These are phyloP conservation scores for Cytospora schulzeri DNA, from an alignment of 2,329 filamentous ascomycete genomes.

Conservation along the genomic window DNA sequence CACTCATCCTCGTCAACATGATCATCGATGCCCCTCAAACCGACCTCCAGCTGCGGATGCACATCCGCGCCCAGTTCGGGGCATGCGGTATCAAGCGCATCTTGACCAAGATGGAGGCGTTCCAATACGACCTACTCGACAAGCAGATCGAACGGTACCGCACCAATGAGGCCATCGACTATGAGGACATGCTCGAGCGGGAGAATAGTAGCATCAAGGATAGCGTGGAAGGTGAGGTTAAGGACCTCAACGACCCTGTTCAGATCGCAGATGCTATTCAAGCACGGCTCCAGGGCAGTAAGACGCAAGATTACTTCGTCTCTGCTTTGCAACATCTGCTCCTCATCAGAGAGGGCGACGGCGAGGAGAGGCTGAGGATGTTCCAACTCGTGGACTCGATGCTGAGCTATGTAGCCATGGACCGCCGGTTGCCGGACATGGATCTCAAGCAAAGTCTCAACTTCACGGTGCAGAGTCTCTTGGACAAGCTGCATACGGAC, in stretches of 20 bases:
- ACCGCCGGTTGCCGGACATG: constrained; percentile 91
- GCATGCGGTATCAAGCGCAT: constrained; percentile 94
- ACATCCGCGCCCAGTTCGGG: constrained; percentile 94
- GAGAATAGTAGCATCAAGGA: constrained; percentile 92
- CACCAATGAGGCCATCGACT: constrained; percentile 94
- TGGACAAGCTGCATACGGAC: constrained; percentile 96
- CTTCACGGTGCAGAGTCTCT: constrained; percentile 91
- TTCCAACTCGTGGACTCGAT: constrained; percentile 99
- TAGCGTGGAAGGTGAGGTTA: constrained; percentile 79
- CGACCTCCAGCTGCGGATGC: constrained; percentile 87
- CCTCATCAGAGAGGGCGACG: constrained; percentile 86
- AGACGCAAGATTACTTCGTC: constrained; percentile 92
- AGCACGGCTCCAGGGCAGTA: constrained; percentile 77
- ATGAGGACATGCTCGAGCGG: constrained; percentile 92
- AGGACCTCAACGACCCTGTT: constrained; percentile 87
- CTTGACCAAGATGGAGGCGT: constrained; percentile 93
- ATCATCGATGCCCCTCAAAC: constrained; percentile 87
- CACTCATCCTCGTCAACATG: constrained; percentile 94
- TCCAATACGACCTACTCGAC: constrained; percentile 97
- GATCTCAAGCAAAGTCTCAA: constrained; percentile 97
- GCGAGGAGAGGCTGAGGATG: constrained; percentile 89
- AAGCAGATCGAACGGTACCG: constrained; percentile 96
- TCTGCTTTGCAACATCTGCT: constrained; percentile 94
- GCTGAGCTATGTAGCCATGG: constrained; percentile 99
- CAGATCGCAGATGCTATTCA: constrained; percentile 96